Base-by-base conservation (phyloP, 2,329 filamentous ascomycete species). In the Xylariaceae sp. region DNA sequence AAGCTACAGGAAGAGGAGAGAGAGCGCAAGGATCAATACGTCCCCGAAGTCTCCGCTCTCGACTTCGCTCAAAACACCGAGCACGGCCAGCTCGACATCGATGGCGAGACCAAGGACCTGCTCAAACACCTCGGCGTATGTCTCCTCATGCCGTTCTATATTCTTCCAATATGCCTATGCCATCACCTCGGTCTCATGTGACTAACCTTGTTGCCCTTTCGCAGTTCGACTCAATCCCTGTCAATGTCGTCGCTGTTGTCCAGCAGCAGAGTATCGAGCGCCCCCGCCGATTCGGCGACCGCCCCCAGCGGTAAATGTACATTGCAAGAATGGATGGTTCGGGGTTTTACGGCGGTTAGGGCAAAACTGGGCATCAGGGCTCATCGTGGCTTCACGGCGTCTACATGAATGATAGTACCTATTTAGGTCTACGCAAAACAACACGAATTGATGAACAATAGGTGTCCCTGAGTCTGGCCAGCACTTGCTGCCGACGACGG, bases 1-100 rank as follows among this genome's bases (percentile, higher is more conserved):
- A 99, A 99, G 86, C 89, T 99, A 56, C 94, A 99, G 81, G 94
- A 99, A 82, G 94, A 99, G 83, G 94, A 99, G 87, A 90, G 94
- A 84, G 94, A 99, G 82, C 88, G 94, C 75, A 99, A 99, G 89
- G 94, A 99, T 82, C 94, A 99, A 83, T 99, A 96, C 82, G 94
- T 99, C 62, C 94, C 94, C 71, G 94, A 99, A 80, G 83, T 99
- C 67, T 99, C 95, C 55, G 94, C 94, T 71, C 88, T 99, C 73
- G 94, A 99, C 83, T 95, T 96, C 81, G 85, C 87, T 71, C 90
- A 96, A 83, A 90, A 88, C 80, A 84, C 83, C 73, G 94, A 97
- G 81, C 87, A 79, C 42, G 94, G 94, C 69, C 86, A 91, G 76
- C 83, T 99, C 68, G 92, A 97, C 67, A 88, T 96, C 70, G 94